Evolutionary conservation across 192 early-diverging fungal species (phyloP).

Genomic region (Rhizoclosmatium sp.): DNA sequence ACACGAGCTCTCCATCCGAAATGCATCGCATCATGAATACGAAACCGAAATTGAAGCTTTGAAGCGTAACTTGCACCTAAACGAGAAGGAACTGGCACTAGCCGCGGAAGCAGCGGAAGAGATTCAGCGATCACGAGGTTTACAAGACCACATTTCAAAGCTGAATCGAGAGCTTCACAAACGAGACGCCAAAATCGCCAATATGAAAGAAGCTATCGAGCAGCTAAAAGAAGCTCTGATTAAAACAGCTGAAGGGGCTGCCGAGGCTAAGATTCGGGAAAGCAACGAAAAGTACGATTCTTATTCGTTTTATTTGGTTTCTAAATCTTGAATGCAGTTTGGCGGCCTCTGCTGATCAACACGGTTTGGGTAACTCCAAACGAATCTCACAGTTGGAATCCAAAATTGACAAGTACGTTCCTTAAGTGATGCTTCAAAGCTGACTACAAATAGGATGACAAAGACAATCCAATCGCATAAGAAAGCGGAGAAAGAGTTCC

Average conservation of each 20-base stretch:
- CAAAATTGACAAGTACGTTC: constrained; percentile 35
- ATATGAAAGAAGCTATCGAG: constrained; percentile 42
- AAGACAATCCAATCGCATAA: constrained; percentile 31
- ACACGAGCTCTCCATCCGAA: constrained; percentile 17
- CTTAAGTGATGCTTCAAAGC: background rate
- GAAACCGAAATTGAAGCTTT: constrained; percentile 30
- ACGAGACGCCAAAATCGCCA: constrained; percentile 40
- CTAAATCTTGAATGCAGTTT: background rate
- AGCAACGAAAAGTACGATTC: constrained; percentile 28
- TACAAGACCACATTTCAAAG: constrained; percentile 27
- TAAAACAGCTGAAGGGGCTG: constrained; percentile 36
- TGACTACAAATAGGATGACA: background rate
- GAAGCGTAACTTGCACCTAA: constrained; percentile 23
- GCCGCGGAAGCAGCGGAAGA: constrained; percentile 17
- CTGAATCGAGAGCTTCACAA: constrained; percentile 35
- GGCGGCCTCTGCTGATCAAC: background rate
- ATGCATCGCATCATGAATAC: constrained; percentile 20
- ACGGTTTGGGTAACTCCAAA: background rate
- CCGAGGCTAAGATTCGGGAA: constrained; percentile 28
- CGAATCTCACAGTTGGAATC: constrained; percentile 41
- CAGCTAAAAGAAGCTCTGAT: constrained; percentile 41
- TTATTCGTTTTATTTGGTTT: constrained; percentile 5
- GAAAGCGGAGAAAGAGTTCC: constrained; percentile 28
- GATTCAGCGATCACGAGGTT: constrained; percentile 23
- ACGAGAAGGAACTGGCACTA: constrained; percentile 19